Evolutionary conservation across 116 monocot genomes (phyloP), one percentile per base, ranked within the genome.

Genomic region (Phalaenopsis hybrid): DNA sequence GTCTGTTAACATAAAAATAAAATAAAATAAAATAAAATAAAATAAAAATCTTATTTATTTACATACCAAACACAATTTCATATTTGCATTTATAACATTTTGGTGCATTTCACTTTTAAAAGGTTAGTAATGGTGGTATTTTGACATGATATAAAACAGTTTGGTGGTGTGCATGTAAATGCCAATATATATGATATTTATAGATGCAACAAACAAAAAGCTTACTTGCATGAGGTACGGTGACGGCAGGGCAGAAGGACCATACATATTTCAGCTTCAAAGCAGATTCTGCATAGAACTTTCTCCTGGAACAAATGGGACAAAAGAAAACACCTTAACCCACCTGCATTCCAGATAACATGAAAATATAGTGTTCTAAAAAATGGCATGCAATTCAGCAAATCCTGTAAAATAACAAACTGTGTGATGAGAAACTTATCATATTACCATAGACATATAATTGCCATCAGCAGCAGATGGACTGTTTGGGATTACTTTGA

Each of bases 221-320:
- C 82, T 58, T 92, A 94, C 94, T 88, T 89, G 92, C 94, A 94
- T 20, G 89, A 88, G 44, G 86, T 92, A 28, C 90, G 92, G 75
- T 94, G 94, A 28, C 90, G 84, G 80, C 94, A 94, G 44, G 92
- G 94, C 82, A 92, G 90, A 82, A 94, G 83, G 74, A 92, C 92
- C 78, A 85, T 89, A 83, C 90, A 90, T 57, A 90, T 94, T 41
- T 94, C 94, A 68, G 86, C 85, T 67, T 92, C 94, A 78, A 90
- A 94, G 70, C 94, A 94, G 82, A 94, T 79, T 81, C 90, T 86
- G 45, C 92, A 92, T 2, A 92, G 79, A 59, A 94, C 82, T 75
- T 90, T 92, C 81, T 94, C 92, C 94, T 94, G 87, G 48, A 20
- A 13, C 11, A 77, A 25, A 67, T 3, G 16, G 6, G 25, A 11